Base-by-base conservation (phyloP, 352 stramenopile species). In the Globisporangium splendens region DNA sequence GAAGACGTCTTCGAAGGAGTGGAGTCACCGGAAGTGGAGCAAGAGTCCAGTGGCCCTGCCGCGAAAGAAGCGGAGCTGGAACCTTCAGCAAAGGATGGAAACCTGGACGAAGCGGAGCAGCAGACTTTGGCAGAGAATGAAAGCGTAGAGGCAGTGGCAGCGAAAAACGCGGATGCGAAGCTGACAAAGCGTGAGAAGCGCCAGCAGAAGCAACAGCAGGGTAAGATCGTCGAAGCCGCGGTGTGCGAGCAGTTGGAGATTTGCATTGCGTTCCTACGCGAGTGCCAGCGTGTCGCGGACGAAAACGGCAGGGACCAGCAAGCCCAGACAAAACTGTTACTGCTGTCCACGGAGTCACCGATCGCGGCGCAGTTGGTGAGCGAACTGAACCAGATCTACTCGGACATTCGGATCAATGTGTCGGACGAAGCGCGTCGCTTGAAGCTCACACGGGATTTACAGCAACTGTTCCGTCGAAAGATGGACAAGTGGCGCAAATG, bases 401-500 rank as follows among this genome's bases (percentile, higher is more conserved):
- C 75, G 22, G 24, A 70, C 8, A 79, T 71, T 38, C 66, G 65
- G 21, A 84, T 91, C 54, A 67, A 65, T 6, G 64, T 69, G 8
- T 62, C 63, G 5, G 76, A 88, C 38, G 81, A 91, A 48, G 61
- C 62, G 22, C 62, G 54, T 22, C 77, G 78, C 46, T 38, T 74
- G 8, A 35, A 50, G 7, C 65, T 89, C 11, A 70, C 77, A 6
- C 55, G 54, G 3, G 65, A 83, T n/a, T 68, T 91, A 46, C 62
- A 89, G 60, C 62, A 58, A 1, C 35, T 75, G 12, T 63, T 89
- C 22, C 74, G 68, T 38, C 64, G 54, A 1, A 56, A 81, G n/a
- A 54, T 75, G 22, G 70, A 47, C 53, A 79, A 85, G 48, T 88
- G 79, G 75, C 73, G 65, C 0, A 55, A 73, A 18, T 82, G 73